Evolutionary conservation across 176 grass and related monocot species (phyloP).

Genomic region (Oryza australiensis): DNA sequence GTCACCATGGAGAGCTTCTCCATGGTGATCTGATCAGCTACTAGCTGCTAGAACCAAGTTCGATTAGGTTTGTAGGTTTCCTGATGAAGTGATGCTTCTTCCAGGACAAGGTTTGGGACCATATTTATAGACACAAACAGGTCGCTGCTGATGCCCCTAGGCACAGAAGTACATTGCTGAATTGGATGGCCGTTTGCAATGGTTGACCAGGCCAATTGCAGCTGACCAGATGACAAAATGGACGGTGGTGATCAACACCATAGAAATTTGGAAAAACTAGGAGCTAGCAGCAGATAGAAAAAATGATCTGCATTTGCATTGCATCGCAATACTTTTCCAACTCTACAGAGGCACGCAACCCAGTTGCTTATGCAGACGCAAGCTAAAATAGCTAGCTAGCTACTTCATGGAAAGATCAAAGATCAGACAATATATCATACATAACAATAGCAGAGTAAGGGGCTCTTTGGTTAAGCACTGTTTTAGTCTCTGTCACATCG

Average conservation of each 20-base stretch:
- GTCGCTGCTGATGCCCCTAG: not conserved
- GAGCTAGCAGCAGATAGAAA: not conserved
- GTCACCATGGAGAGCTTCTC: slow-evolving; percentile 21
- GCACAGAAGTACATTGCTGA: not conserved
- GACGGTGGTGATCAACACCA: not conserved
- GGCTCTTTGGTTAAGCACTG: no score
- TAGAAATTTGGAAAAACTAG: not conserved
- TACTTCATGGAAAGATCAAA: not conserved
- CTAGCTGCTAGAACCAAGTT: not conserved
- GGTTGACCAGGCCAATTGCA: not conserved
- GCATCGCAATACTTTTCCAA: not conserved
- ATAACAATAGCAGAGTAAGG: no score
- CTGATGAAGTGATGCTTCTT: not conserved
- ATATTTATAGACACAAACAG: not conserved
- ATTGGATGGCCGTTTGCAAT: not conserved
- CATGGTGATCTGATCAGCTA: not conserved
- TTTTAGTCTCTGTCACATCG: no score
- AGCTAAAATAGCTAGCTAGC: not conserved
- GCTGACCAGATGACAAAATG: not conserved
- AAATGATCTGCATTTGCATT: not conserved
- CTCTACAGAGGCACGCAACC: not conserved
- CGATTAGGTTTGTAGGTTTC: not conserved
- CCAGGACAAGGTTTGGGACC: not conserved
- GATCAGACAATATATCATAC: not conserved
- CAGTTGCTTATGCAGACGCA: no score